Conservation (phyloP, 495 filamentous ascomycete species). For the Aeminium ludgeri region DNA sequence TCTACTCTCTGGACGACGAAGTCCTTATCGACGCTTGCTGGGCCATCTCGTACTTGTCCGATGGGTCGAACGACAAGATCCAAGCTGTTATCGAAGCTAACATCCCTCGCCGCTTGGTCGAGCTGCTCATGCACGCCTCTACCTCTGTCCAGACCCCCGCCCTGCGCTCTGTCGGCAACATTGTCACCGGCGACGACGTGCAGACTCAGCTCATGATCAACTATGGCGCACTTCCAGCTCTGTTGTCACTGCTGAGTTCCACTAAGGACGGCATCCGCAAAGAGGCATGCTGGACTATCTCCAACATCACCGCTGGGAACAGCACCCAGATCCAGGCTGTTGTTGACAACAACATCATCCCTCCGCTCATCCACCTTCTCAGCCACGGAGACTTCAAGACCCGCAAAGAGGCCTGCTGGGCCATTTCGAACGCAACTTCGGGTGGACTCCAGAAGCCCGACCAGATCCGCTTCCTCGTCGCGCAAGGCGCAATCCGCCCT, state of each 20-base stretch:
- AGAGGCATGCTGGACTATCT: conserved; percentile 99
- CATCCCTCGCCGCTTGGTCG: conserved; percentile 90
- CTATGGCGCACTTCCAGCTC: conserved; percentile 78
- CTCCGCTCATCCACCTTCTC: conserved; percentile 85
- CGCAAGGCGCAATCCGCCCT: conserved; percentile 89
- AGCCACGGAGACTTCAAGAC: conserved; percentile 98
- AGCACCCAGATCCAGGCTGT: conserved; percentile 95
- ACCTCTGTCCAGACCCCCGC: conserved; percentile 98
- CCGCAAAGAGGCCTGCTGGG: conserved; percentile 98
- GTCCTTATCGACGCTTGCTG: conserved; percentile 98
- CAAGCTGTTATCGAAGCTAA: conserved; percentile 97
- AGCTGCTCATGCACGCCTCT: conserved; percentile 97
- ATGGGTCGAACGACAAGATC: conserved; percentile 98
- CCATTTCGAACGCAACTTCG: conserved; percentile 96
- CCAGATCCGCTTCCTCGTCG: conserved; percentile 89
- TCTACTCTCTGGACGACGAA: conserved; percentile 96
- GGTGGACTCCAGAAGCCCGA: conserved; percentile 97
- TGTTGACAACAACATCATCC: conserved; percentile 91
- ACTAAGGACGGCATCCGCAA: conserved; percentile 98
- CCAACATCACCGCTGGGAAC: conserved; percentile 96
- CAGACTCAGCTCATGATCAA: conserved; percentile 99
- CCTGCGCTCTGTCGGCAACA: conserved; percentile 93
- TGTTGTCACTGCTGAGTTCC: conserved; percentile 83
- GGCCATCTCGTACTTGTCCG: conserved; percentile 99
- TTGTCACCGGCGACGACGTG: conserved; percentile 96